Evolutionary conservation across 2,329 filamentous ascomycete genomes (phyloP).

Genomic region (Arthrobotrys megalospora): DNA sequence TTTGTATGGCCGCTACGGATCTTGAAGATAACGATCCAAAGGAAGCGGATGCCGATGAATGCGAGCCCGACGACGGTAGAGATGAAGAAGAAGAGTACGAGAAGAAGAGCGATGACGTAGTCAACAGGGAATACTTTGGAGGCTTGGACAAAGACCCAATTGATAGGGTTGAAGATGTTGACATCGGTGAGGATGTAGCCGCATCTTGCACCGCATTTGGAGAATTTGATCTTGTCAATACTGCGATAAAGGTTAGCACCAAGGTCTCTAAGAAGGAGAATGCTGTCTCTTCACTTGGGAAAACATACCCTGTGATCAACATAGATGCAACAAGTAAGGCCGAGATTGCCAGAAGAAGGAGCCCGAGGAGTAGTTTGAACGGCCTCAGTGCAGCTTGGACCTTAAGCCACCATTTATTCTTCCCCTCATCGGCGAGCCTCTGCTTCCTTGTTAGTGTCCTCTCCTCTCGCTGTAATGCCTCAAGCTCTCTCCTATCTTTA

Average conservation of each 20-base stretch:
- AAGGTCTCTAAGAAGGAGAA: neutral
- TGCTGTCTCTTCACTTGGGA: neutral
- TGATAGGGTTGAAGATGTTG: conserved; percentile 94
- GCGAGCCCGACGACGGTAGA: conserved; percentile 89
- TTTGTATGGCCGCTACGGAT: conserved; percentile 90
- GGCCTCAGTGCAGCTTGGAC: conserved; percentile 86
- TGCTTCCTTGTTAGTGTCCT: conserved; percentile 91
- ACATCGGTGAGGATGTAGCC: conserved; percentile 91
- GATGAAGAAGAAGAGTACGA: conserved; percentile 89
- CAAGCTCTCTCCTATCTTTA: conserved; percentile 90
- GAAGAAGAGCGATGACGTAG: conserved; percentile 87
- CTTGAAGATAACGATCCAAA: conserved; percentile 94
- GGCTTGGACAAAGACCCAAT: conserved; percentile 86
- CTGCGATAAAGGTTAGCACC: conserved; percentile 64
- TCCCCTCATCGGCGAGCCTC: conserved; percentile 85
- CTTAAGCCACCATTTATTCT: conserved; percentile 83
- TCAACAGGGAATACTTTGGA: conserved; percentile 90
- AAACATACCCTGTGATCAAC: conserved; percentile 79
- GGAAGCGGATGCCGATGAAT: conserved; percentile 90
- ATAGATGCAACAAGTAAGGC: conserved; percentile 89
- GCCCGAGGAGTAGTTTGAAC: conserved; percentile 86
- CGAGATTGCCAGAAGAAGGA: conserved; percentile 81
- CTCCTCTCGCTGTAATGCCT: conserved; percentile 88
- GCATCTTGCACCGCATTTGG: conserved; percentile 88
- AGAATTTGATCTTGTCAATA: conserved; percentile 97